Conservation (phyloP, 2,329 filamentous ascomycete genomes). For the Aspergillus intermedius region DNA sequence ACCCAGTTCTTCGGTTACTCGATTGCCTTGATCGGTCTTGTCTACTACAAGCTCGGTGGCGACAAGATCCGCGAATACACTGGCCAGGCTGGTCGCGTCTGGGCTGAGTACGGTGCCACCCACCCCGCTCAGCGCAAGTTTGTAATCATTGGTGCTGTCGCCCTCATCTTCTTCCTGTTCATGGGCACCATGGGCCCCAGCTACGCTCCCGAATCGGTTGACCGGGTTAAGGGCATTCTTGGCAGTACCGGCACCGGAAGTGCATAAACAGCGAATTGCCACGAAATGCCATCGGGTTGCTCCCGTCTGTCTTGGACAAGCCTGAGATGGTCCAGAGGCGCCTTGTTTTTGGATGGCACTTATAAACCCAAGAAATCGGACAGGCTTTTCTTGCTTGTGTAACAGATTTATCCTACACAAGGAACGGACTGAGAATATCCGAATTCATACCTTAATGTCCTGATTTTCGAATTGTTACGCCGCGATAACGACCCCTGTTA, state of each 20-base stretch:
- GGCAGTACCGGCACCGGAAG: constrained; percentile 29
- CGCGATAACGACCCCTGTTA: constrained; percentile 10
- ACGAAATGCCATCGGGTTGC: not conserved
- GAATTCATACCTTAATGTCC: not conserved
- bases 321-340: not conserved
- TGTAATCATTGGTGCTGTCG: constrained; percentile 58
- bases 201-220: constrained; percentile 32
- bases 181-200: constrained; percentile 55
- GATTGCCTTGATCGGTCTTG: constrained; percentile 59
- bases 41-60: constrained; percentile 64
- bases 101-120: constrained; percentile 76
- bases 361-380: not conserved
- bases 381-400: not conserved
- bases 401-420: not conserved
- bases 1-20: constrained; percentile 73
- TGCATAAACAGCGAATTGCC: constrained; percentile 16
- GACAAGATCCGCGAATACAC: constrained; percentile 79
- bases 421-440: not conserved
- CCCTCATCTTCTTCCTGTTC: constrained; percentile 66
- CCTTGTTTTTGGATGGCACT: not conserved
- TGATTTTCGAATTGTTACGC: not conserved
- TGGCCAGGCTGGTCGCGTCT: constrained; percentile 64
- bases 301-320: not conserved
- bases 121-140: constrained; percentile 74
- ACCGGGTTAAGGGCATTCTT: constrained; percentile 30